Evolutionary conservation across 2,329 filamentous ascomycete genomes (phyloP), one percentile per base, ranked within the genome.

Genomic region (Alternaria arborescens): DNA sequence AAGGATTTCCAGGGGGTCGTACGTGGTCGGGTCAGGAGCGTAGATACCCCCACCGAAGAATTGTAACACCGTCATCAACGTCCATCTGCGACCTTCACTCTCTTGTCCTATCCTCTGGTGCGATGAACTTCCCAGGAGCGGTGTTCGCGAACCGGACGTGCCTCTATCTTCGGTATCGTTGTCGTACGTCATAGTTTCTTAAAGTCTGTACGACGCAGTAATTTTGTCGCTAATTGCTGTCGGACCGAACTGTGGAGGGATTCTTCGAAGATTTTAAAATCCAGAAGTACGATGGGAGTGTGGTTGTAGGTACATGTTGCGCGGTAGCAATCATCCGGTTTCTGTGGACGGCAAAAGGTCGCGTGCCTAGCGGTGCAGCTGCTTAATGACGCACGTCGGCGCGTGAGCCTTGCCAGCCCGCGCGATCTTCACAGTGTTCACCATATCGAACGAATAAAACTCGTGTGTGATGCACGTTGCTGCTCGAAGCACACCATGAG

Each of bases 1-100:
- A n/a, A 80, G 38, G 16, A 76, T 73, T 58, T 75, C 68, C 48
- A 80, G 76, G 1, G 78, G 74, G 34, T 78, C 77, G 47, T 77
- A 78, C 0, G 77, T 78, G 14, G 75, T 70, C 20, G 68, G 62
- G 52, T 75, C 72, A 11, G 74, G 74, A 8, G 73, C 69, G 47
- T 73, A 77, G 5, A 78, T 74, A 32, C 75, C 75, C 14, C 75
- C 75, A 30, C 69, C 67, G 32, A 78, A 71, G 61, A 78, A 76
- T 22, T 71, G 61, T 8, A 77, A 50, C 8, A 74, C n/a, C 1
- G 43, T 59, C 34, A 59, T 52, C 1, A 67, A 18, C 1, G 44
- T 58, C 24, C 64, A 67, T 20, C 52, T 58, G 7, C 54, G 43
- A 3, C 56, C 53, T 6, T 60, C 34, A 11, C 55, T 50, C 8